A percentile compares a stretch with the other conserved stretches of the same genome.
Conservation (phyloP, 2,329 filamentous ascomycete genomes). For the Sporothrix inflata region DNA sequence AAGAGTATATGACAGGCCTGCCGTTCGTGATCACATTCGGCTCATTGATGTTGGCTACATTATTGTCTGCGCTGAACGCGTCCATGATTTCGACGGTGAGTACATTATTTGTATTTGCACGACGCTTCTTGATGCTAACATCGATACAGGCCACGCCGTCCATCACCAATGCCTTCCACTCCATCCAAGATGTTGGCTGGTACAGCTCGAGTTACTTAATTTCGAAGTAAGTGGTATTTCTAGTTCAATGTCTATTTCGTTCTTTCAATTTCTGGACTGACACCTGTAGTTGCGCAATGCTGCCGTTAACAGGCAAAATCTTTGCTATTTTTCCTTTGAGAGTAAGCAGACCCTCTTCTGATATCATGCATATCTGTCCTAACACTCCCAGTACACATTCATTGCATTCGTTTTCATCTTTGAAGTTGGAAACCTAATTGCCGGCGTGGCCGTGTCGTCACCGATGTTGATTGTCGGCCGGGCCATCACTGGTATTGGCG, state of each 20-base stretch:
- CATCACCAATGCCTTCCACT: conserved; percentile 52
- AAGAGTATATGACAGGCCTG: conserved; percentile 26
- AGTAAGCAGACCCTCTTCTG: conserved; percentile 16
- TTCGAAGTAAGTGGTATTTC: conserved; percentile 40
- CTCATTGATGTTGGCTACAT: conserved; percentile 6
- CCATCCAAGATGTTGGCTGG: conserved; percentile 56
- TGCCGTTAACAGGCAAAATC: conserved; percentile 54
- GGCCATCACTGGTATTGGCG: conserved; percentile 56
- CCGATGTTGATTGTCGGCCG: conserved; percentile 56
- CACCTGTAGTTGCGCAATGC: conserved; percentile 44
- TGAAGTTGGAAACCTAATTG: conserved; percentile 43
- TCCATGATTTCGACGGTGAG: conserved; percentile 29
- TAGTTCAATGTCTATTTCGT: background rate
- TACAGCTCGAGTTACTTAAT: conserved; percentile 56
- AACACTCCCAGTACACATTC: conserved; percentile 41
- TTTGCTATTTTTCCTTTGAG: conserved; percentile 57
- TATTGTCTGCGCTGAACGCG: conserved; percentile 28
- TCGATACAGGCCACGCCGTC: conserved; percentile 33
- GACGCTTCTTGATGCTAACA: background rate
- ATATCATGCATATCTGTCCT: no score
- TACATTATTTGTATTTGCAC: background rate
- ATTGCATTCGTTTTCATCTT: conserved; percentile 44
- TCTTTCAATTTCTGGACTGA: background rate
- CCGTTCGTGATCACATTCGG: conserved; percentile 26
- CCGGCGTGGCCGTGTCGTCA: conserved; percentile 50